Conservation (phyloP, 2,329 filamentous ascomycete species). For the Colletotrichum paranaense region DNA sequence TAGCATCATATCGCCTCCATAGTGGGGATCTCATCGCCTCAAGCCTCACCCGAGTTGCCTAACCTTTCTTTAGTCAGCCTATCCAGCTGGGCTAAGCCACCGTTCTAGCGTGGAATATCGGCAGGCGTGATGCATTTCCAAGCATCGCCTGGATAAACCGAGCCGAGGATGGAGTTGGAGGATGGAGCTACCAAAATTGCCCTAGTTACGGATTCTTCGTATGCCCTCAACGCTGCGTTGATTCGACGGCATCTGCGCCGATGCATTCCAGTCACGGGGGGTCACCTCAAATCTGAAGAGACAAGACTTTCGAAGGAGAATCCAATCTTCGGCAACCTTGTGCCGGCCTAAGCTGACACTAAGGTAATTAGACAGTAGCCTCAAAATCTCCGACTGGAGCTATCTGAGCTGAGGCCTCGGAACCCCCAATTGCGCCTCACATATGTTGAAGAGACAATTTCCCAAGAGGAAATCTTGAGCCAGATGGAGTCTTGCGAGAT, state of each 20-base stretch:
- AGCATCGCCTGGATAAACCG: slow-evolving; percentile 6
- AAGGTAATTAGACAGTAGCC: background rate
- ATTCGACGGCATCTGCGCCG: background rate
- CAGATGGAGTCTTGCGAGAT: background rate
- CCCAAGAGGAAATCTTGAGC: background rate
- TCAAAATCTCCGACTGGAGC: background rate
- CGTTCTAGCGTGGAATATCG: slow-evolving; percentile 4
- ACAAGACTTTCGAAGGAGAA: background rate
- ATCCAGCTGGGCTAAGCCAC: slow-evolving; percentile 19
- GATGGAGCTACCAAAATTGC: background rate
- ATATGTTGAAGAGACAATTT: too few species aligned
- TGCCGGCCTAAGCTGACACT: background rate
- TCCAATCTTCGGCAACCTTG: background rate
- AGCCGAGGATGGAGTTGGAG: slow-evolving; percentile 6
- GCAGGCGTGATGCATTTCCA: slow-evolving; percentile 11
- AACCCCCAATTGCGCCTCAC: background rate
- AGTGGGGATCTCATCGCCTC: background rate
- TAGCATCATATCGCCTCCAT: background rate
- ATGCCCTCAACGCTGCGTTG: background rate
- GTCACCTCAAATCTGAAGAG: background rate
- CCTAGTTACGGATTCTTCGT: background rate
- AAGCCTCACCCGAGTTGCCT: background rate
- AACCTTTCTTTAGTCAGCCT: background rate
- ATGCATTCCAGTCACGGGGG: background rate
- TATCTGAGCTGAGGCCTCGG: background rate